Conservation (phyloP, 2,329 filamentous ascomycete species). For the Phaeosphaeriaceae sp. region DNA sequence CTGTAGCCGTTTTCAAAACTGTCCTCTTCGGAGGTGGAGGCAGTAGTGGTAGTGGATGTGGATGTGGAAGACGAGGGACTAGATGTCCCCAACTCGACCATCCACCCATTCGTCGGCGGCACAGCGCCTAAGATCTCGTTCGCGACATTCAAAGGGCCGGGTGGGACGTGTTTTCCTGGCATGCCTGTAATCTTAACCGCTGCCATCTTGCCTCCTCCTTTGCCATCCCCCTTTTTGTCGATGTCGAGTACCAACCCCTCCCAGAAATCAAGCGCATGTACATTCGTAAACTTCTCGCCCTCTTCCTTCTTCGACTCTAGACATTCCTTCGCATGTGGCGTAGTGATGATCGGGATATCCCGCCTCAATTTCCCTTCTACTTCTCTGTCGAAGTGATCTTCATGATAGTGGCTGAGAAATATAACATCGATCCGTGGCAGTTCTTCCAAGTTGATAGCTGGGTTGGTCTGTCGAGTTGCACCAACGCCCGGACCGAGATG, state of each 20-base stretch:
- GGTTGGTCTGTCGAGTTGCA: conserved; percentile 63
- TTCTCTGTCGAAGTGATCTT: conserved; percentile 63
- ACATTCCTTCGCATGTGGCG: conserved; percentile 65
- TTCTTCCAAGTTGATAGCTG: conserved; percentile 66
- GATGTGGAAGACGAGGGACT: too few relatives aligned
- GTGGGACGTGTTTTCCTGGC: conserved; percentile 70
- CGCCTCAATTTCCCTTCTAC: conserved; percentile 61
- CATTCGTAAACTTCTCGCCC: conserved; percentile 62
- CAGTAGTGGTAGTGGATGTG: too few relatives aligned
- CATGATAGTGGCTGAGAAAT: conserved; percentile 71
- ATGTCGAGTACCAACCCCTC: conserved; percentile 60
- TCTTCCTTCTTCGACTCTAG: conserved; percentile 52
- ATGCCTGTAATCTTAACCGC: conserved; percentile 67
- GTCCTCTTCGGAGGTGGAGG: conserved; percentile 21
- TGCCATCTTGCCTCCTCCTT: conserved; percentile 35
- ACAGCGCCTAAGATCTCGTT: conserved; percentile 62
- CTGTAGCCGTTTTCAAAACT: conserved; percentile 59
- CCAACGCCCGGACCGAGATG: conserved; percentile 71
- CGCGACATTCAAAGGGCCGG: conserved; percentile 51
- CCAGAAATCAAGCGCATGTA: conserved; percentile 65
- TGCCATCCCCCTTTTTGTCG: conserved; percentile 6
- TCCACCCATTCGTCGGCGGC: conserved; percentile 73
- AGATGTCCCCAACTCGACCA: conserved; percentile 65
- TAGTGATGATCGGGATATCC: conserved; percentile 69
- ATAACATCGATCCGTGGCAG: conserved; percentile 68